Base-by-base conservation (phyloP, 176 grass and related monocot genomes). In the Neostapfia colusana region DNA sequence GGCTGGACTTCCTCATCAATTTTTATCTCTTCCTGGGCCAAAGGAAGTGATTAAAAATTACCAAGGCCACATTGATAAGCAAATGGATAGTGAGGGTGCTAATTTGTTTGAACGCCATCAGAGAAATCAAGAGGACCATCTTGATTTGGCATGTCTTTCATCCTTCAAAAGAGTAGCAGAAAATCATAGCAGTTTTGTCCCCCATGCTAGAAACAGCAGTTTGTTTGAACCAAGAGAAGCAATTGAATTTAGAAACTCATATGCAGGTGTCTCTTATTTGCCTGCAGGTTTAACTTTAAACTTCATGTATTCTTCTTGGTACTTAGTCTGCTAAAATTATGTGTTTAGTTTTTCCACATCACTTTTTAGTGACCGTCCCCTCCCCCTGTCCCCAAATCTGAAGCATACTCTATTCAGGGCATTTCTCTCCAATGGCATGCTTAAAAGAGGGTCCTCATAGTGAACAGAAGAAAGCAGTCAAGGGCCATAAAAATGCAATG, bases 281-380 rank as follows among this genome's bases (percentile, higher is more conserved):
- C 76, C 74, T 91, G 69, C 89, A 93, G 93, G 90, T 97, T 83
- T 77, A 85, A 51, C 46, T 83, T 91, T 75, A 54, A 44, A 85
- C 69, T 65, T 79, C 61, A 89, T 73, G 69, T 8, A 73, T 61
- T 84, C 51, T 75, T 80, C 73, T 63, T 92, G 42, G 50, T 82
- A 65, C 67, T 25, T 85, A 55, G 79, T 56, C 51, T 72, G 45
- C 46, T 87, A 67, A 44, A 65, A 81, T 73, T 39, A 43, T 64
- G 71, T 64, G 75, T 58, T 49, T 73, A 73, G 51, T 38, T 76
- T 74, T 56, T 83, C 65, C 7, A 23, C 67, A 83, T 49, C 21
- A 35, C 16, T 63, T 44, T 81, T 26, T 24, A 36, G 64, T 73
- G 24, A 56, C 62, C 73, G 67, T 16, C 61, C 79, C 45, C 73